Evolutionary conservation across 768 basidiomycete genomes (phyloP).

Genomic region (Suillus clintonianus): DNA sequence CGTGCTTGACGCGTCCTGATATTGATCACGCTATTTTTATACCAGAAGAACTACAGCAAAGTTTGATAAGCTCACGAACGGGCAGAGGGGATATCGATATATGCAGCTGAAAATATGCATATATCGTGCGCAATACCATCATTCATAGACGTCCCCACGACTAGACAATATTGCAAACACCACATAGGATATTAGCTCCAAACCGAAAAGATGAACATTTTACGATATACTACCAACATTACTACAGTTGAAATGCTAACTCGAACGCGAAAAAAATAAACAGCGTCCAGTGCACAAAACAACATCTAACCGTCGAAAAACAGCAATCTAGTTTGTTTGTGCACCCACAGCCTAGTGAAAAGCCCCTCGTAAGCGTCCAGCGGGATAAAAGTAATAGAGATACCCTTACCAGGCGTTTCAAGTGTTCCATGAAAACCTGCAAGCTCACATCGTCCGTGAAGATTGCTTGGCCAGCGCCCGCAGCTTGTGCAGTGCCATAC

Average conservation of each 20-base stretch:
- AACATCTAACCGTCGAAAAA: not conserved
- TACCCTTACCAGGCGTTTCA: constrained; percentile 81
- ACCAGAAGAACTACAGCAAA: too few relatives aligned
- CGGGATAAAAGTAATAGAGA: not conserved
- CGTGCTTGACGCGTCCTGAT: constrained; percentile 3
- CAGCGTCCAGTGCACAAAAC: not conserved
- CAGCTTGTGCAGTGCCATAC: constrained; percentile 77
- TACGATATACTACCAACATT: not conserved
- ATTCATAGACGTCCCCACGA: too few relatives aligned
- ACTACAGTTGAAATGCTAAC: not conserved
- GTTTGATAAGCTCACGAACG: too few relatives aligned
- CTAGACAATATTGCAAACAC: not conserved
- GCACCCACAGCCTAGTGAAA: constrained; percentile 60
- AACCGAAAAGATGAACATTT: not conserved
- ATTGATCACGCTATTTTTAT: not conserved
- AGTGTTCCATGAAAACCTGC: constrained; percentile 96
- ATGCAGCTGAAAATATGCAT: not conserved
- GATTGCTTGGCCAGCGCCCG: constrained; percentile 83
- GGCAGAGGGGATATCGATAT: not conserved
- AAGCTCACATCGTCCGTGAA: constrained; percentile 99
- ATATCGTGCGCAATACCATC: too few relatives aligned
- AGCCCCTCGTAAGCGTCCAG: not conserved
- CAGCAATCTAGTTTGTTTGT: constrained; percentile 55
- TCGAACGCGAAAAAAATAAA: not conserved
- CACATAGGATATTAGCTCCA: not conserved